Base-by-base conservation (phyloP, 257 asterid genomes). In the Cinchona pubescens region DNA sequence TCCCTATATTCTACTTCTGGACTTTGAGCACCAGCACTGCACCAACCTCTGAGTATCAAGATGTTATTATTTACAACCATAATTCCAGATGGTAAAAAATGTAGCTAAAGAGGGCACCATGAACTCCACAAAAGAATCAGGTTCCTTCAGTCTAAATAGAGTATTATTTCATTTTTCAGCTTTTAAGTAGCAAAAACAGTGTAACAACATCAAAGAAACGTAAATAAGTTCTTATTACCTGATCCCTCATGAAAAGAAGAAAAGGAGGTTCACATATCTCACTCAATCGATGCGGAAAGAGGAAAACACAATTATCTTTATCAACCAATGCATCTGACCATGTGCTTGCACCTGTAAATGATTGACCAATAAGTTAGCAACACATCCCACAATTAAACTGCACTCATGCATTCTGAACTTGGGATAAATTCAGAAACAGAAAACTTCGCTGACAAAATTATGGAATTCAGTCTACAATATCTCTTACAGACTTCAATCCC, bases 281-380 rank as follows among this genome's bases (percentile, higher is more conserved):
- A 72, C 89, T 87, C 79, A 97, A 97, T 46, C 87, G 87, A 74
- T 94, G 98, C 16, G 97, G 98, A 59, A 94, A 85, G 88, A 94
- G 92, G 91, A 94, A 94, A 61, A 89, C 96, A 66, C 99, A 94
- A 64, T 87, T 90, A 32, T 94, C 97, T 76, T 92, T 97, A 48
- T 94, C 97, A 74, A 92, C 99, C 99, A 94, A 92, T 40, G 97
- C 99, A 80, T 94, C 99, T 1, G 96, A 85, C 99, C 99, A 78
- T 94, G 99, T 25, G 97, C 99, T 89, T 94, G 99, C 78, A 94
- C 86, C 98, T 94, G 85, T 40, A 49, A 19, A 63, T 59, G 29
- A 64, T 63, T 43, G 58, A 76, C 21, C 72, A 79, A 71, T 14
- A 71, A 49, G 58, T 75, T 78, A 79, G 69, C 74, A 59, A 78